phyloP scores from a whole-genome alignment of 2,329 filamentous ascomycete genomes.

The Oidium heveae region DNA sequence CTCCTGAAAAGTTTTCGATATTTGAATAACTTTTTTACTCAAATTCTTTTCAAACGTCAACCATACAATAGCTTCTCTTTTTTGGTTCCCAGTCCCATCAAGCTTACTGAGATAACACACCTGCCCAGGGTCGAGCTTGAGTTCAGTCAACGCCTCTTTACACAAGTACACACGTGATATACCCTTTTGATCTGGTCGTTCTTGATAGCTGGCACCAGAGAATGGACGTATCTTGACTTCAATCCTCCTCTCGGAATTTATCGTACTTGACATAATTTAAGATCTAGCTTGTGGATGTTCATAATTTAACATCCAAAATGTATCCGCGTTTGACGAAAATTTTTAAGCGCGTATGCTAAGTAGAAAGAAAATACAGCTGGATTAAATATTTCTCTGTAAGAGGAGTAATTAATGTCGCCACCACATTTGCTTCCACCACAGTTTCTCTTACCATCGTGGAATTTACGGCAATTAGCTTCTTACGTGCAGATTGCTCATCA shows the following conservation, averaged over 20 bases:
- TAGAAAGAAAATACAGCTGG: too few relatives aligned
- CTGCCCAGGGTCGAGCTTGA: slow-evolving; percentile 31
- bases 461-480: slow-evolving; percentile 11
- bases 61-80: slow-evolving; percentile 31
- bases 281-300: too few relatives aligned
- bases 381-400: too few relatives aligned
- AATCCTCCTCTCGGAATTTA: slow-evolving; percentile 7
- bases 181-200: slow-evolving; percentile 13
- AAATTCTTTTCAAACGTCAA: slow-evolving; percentile 29
- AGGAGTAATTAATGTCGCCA: slow-evolving; percentile 14
- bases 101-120: slow-evolving; percentile 24
- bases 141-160: slow-evolving; percentile 22
- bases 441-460: slow-evolving; percentile 19
- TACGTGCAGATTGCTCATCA: too few relatives aligned
- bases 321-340: too few relatives aligned
- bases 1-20: slow-evolving; percentile 49
- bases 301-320: too few relatives aligned
- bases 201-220: slow-evolving; percentile 7
- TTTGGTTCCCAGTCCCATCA: slow-evolving; percentile 8
- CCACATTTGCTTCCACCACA: slow-evolving; percentile 18
- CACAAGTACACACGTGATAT: slow-evolving; percentile 13
- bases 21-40: slow-evolving; percentile 41
- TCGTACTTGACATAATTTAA: neutral
- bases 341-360: too few relatives aligned
- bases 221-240: slow-evolving; percentile 14